Evolutionary conservation across 192 early-diverging fungal genomes (phyloP), one percentile per base, ranked within the genome.

Genomic region (Entomortierella chlamydospora): DNA sequence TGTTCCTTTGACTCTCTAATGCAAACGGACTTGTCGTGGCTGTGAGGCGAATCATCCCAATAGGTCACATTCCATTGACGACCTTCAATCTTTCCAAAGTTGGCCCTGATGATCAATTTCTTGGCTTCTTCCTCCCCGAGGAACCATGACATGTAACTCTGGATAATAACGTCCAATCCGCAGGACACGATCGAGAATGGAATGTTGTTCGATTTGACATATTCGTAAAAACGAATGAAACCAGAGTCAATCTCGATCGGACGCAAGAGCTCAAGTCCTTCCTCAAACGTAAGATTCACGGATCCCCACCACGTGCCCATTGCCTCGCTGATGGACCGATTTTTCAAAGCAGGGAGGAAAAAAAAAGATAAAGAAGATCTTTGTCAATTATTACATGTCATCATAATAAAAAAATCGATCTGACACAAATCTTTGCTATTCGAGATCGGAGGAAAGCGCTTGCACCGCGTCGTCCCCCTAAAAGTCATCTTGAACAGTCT

Each of bases 181-280:
- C 87, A 87, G 53, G 81, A 65, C 66, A 93, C 81, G 4, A 94
- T 85, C 20, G 85, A 87, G 33, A 94, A 82, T 18, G 93, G 89
- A 23, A 91, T 83, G 10, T 77, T 34, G 18, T 89, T 73, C 26
- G 68, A 51, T 13, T 79, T 51, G 31, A 85, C 85, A 43, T 84
- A 89, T 11, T 85, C 68, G 63, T 87, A 86, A 67, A 93, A 89
- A 0, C 52, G 56, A 9, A 68, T 57, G 69, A 95, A 93, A 4
- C 86, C 82, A 23, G 91, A 86, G 59, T 93, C 92, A 15, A 92
- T 57, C n/a, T 83, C 20, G 20, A 90, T 86, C 47, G 26, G 8
- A n/a, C 49, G 43, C 20, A 79, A 17, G 1, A 79, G 57, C 1
- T 70, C 76, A 18, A 70, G 39, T 23, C 76, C 76, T 26, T 79